Conservation (phyloP, 2,329 filamentous ascomycete genomes). For the Triangularia verruculosa region DNA sequence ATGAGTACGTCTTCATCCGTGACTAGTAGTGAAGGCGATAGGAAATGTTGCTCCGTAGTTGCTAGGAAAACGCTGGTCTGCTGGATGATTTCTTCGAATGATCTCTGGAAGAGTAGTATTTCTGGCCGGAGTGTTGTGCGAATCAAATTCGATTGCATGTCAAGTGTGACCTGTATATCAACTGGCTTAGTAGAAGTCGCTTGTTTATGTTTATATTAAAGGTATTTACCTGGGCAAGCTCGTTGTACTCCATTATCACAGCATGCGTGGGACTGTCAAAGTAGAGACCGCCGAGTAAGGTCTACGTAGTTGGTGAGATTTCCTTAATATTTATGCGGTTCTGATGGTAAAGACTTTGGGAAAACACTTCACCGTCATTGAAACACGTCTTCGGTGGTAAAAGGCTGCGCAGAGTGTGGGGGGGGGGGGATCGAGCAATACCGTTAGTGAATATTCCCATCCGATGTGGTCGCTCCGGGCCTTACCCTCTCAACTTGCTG, state of each 20-base stretch:
- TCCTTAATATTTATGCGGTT: neutral
- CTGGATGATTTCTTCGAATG: constrained; percentile 16
- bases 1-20: constrained; percentile 8
- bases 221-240: constrained; percentile 7
- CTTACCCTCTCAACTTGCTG: neutral
- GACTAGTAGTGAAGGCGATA: constrained; percentile 9
- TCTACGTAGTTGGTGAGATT: neutral
- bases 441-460: neutral
- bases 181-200: neutral
- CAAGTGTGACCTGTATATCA: neutral
- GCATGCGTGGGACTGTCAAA: neutral
- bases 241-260: constrained; percentile 1
- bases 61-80: constrained; percentile 11
- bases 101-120: constrained; percentile 16
- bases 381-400: neutral
- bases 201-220: neutral
- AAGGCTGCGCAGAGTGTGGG: neutral
- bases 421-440: neutral
- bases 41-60: constrained; percentile 2
- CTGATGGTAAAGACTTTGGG: neutral
- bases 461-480: neutral
- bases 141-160: neutral
- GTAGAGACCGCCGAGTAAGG: neutral
- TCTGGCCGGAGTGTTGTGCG: constrained; percentile 10
- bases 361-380: neutral